Base-by-base conservation (phyloP, 2,329 filamentous ascomycete species). In the Pseudocercospora macadamiae region DNA sequence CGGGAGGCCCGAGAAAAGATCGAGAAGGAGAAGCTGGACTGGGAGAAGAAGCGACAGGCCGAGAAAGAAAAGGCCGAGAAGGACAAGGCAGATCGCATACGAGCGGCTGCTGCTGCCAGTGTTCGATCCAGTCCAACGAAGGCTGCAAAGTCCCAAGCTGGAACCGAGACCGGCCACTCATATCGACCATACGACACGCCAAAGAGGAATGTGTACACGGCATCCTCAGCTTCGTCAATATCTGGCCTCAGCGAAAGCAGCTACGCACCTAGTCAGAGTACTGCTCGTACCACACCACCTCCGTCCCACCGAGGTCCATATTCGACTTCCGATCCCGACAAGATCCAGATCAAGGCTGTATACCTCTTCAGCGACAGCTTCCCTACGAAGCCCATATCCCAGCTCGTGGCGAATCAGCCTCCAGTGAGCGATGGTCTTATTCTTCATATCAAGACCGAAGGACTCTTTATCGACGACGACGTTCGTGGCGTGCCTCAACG, bases 381-480 rank as follows among this genome's bases (percentile, higher is more conserved):
- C 69, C 87, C 90, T 65, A 90, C 89, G 71, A 93, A 89, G n/a
- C 93, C 95, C 0, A 86, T 90, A n/a, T 92, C 91, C 14, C 90
- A 96, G 74, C 84, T 99, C 55, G 83, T 96, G 32, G 91, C 91
- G 0, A 91, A 90, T n/a, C 79, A 90, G 51, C 90, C 89, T 16
- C 83, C 88, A 47, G 91, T 97, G 28, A 96, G 93, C 2, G 93
- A 99, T 71, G 95, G 95, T 0, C 82, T 99, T 45, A 90, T 97
- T 61, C 82, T 99, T 61, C 89, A 90, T 52, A 95, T 97, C 70
- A 93, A 91, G 9, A 96, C 91, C 1, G 93, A 96, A 74, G 95
- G 95, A 16, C 83, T 97, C 54, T 97, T 97, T 77, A 95, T 99
- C 71, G 95, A 99, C 73, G 95, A 99, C 74, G 95, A 97, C 74